These are phyloP conservation scores for Ganoderma resinaceum DNA, from an alignment of 1,284 basidiomycete genomes.

Conservation along the genomic window DNA sequence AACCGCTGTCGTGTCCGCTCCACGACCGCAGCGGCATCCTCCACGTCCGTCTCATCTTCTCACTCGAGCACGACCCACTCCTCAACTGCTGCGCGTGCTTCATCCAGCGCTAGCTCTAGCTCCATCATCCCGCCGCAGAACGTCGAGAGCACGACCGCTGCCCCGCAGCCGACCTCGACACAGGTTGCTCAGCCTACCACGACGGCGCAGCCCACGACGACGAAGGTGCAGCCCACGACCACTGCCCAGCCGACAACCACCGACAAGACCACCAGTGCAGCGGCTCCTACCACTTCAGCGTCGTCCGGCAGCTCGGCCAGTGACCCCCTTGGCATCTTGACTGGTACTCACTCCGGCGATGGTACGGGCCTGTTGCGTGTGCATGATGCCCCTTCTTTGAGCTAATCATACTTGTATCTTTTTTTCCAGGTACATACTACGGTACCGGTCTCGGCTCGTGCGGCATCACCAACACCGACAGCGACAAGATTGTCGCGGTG, in stretches of 20 bases:
- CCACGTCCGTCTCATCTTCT: constrained; percentile 12
- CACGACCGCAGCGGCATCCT: constrained; percentile 18
- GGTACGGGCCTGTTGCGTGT: constrained; percentile 42
- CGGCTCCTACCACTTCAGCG: constrained; percentile 20
- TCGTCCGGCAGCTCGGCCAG: constrained; percentile 26
- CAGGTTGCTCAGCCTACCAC: constrained; percentile 28
- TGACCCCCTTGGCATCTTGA: constrained; percentile 43
- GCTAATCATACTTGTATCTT: constrained; percentile 1
- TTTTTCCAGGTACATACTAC: constrained; percentile 59
- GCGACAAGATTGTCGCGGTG: constrained; percentile 67
- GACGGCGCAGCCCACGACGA: constrained; percentile 28
- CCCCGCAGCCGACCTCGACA: constrained; percentile 20
- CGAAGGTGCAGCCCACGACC: constrained; percentile 43
- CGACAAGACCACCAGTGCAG: constrained; percentile 12
- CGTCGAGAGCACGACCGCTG: constrained; percentile 23
- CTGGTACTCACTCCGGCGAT: constrained; percentile 57
- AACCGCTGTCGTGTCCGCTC: constrained; percentile 37
- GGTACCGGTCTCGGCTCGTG: constrained; percentile 72
- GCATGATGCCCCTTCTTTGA: background rate
- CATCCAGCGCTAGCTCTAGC: constrained; percentile 27
- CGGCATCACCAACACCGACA: constrained; percentile 62
- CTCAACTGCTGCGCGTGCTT: constrained; percentile 16
- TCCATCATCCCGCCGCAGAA: constrained; percentile 37
- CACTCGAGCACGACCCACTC: constrained; percentile 6
- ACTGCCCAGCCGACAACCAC: constrained; percentile 12